phyloP scores from a whole-genome alignment of 768 basidiomycete species.

The Boletus subcaerulescens region DNA sequence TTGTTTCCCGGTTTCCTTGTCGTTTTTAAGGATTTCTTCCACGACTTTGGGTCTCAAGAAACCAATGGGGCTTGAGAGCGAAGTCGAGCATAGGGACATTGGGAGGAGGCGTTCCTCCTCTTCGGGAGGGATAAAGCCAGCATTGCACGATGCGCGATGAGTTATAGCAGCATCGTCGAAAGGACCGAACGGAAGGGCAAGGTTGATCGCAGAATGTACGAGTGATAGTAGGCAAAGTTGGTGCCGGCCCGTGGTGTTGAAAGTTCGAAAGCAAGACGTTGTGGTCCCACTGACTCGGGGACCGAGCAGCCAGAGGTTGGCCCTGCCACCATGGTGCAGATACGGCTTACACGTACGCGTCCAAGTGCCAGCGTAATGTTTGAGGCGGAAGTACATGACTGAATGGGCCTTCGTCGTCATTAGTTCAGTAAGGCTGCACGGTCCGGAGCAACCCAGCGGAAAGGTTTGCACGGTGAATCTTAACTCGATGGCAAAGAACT shows the following conservation, averaged over 20 bases:
- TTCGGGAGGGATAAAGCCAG: neutral
- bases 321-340: neutral
- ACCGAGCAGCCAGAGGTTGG: neutral
- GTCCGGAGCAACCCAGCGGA: no score
- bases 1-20: neutral
- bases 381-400: neutral
- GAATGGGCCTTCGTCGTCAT: no score
- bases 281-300: neutral
- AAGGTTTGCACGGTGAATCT: no score
- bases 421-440: no score
- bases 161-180: conserved; percentile 14
- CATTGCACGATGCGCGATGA: conserved; percentile 21
- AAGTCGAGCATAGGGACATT: conserved; percentile 14
- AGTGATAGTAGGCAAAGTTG: conserved; percentile 19
- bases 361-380: neutral
- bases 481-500: no score
- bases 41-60: conserved; percentile 18
- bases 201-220: conserved; percentile 25
- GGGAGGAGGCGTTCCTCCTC: conserved; percentile 23
- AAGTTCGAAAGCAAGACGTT: neutral
- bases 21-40: conserved; percentile 10
- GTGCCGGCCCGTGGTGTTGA: neutral
- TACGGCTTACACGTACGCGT: neutral
- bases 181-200: conserved; percentile 23
- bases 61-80: conserved; percentile 14